Evolutionary conservation across 2,329 filamentous ascomycete species (phyloP).

Genomic region (Cladosporium sp.): DNA sequence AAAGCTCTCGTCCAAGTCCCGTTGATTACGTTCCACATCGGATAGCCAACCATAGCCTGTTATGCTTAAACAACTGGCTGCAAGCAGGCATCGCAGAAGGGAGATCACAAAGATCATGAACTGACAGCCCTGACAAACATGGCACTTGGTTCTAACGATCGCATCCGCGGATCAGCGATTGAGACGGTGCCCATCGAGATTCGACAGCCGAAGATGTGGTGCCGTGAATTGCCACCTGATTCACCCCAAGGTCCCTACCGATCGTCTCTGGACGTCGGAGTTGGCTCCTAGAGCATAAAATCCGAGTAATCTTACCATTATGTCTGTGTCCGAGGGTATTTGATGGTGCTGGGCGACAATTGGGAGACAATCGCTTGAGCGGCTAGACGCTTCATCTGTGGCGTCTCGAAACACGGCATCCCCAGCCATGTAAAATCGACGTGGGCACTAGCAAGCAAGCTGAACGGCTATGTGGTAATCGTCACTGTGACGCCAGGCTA

Average conservation of each 20-base stretch:
- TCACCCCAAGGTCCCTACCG: neutral
- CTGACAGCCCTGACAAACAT: neutral
- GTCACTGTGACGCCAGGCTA: slow-evolving; percentile 9
- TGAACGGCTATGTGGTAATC: neutral
- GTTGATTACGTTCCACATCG: neutral
- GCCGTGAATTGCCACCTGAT: neutral
- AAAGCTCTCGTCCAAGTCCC: neutral
- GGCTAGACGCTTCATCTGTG: neutral
- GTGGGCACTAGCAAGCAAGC: slow-evolving; percentile 1
- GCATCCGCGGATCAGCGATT: neutral
- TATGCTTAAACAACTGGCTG: neutral
- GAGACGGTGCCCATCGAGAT: neutral
- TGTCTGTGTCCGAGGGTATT: neutral
- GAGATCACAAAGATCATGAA: neutral
- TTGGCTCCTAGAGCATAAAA: slow-evolving; percentile 3
- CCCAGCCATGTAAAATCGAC: neutral
- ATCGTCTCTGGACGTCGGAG: neutral
- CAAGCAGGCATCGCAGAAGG: neutral
- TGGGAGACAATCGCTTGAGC: neutral
- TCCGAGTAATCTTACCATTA: neutral
- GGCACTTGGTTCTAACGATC: neutral
- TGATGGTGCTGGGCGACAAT: neutral
- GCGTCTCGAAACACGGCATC: neutral
- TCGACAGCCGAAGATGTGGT: neutral
- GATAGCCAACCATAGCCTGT: neutral